A percentile compares a stretch with the other conserved stretches of the same genome.
Evolutionary conservation across 192 early-diverging fungal species (phyloP).

Genomic region (Coemansia sp.): DNA sequence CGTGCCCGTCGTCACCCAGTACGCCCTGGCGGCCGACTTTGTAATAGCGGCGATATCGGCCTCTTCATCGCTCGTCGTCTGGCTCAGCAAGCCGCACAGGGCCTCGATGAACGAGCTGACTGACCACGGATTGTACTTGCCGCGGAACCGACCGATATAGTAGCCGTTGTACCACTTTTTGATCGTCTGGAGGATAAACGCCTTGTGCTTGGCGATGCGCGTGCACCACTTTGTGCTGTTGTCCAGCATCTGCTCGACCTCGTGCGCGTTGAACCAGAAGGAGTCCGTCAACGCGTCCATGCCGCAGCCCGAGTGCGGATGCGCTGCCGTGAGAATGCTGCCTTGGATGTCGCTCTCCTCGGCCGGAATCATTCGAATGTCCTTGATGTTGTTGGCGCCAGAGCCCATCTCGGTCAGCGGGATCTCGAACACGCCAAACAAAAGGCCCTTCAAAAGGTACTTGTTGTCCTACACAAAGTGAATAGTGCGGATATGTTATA

Average conservation of each 20-base stretch:
- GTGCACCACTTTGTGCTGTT: conserved; percentile 17
- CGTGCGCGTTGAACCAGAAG: conserved; percentile 41
- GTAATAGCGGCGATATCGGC: neutral
- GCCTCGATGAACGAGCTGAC: conserved; percentile 41
- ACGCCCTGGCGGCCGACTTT: conserved; percentile 15
- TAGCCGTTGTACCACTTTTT: conserved; percentile 24
- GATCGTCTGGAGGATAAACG: conserved; percentile 1
- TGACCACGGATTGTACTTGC: conserved; percentile 56
- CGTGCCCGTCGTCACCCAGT: conserved; percentile 32
- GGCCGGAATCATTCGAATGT: conserved; percentile 31
- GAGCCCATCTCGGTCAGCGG: conserved; percentile 44
- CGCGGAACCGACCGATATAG: conserved; percentile 15
- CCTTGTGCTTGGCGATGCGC: conserved; percentile 4
- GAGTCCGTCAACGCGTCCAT: conserved; percentile 32
- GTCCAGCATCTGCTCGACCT: conserved; percentile 34
- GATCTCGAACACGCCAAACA: conserved; percentile 42
- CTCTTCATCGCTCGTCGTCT: neutral
- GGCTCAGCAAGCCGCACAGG: conserved; percentile 13
- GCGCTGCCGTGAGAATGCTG: conserved; percentile 15
- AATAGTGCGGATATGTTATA: neutral
- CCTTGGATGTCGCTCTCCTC: conserved; percentile 33
- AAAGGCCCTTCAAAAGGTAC: conserved; percentile 18
- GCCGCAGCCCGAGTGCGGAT: conserved; percentile 31
- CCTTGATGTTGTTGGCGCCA: conserved; percentile 43
- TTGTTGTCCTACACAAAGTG: conserved; percentile 9